Percentiles rank a stretch among this genome's conserved stretches.
phyloP scores from a whole-genome alignment of 1,284 basidiomycete genomes.

The Gomphus bonarii region DNA sequence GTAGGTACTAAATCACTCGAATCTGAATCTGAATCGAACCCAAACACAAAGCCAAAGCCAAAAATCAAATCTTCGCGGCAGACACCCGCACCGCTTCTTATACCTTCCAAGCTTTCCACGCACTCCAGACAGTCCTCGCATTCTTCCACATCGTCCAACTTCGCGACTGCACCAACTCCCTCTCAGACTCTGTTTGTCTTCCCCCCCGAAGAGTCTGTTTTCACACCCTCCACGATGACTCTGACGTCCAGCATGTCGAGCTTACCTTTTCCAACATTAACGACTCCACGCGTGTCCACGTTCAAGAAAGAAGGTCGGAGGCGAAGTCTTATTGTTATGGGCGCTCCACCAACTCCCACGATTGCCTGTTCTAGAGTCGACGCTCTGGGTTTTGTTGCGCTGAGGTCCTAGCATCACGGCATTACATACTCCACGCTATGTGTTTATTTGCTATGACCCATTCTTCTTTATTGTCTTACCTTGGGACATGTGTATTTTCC shows the following conservation, averaged over 20 bases:
- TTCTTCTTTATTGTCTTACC: constrained; percentile 5
- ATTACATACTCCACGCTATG: not conserved
- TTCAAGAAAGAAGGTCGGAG: constrained; percentile 56
- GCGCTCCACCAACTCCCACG: constrained; percentile 61
- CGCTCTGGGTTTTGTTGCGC: constrained; percentile 60
- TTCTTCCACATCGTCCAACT: constrained; percentile 1
- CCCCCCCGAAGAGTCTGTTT: constrained; percentile 55
- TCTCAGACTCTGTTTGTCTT: constrained; percentile 78
- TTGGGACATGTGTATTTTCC: not conserved
- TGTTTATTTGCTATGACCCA: not conserved
- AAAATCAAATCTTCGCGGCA: not conserved
- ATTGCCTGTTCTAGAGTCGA: constrained; percentile 74
- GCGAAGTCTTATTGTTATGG: constrained; percentile 60
- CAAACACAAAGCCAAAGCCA: not conserved
- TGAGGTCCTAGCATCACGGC: constrained; percentile 25
- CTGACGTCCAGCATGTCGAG: constrained; percentile 48
- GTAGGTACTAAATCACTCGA: constrained; percentile 23
- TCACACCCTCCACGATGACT: constrained; percentile 65
- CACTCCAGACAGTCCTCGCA: not conserved
- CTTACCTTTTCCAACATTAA: constrained; percentile 47
- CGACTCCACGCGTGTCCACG: constrained; percentile 64
- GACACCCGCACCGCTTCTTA: not conserved
- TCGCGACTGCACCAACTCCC: constrained; percentile 24
- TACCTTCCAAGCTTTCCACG: constrained; percentile 6
- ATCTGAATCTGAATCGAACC: not conserved